These are phyloP conservation scores for Globisporangium alternatum DNA, from an alignment of 352 stramenopile species.

Conservation along the genomic window DNA sequence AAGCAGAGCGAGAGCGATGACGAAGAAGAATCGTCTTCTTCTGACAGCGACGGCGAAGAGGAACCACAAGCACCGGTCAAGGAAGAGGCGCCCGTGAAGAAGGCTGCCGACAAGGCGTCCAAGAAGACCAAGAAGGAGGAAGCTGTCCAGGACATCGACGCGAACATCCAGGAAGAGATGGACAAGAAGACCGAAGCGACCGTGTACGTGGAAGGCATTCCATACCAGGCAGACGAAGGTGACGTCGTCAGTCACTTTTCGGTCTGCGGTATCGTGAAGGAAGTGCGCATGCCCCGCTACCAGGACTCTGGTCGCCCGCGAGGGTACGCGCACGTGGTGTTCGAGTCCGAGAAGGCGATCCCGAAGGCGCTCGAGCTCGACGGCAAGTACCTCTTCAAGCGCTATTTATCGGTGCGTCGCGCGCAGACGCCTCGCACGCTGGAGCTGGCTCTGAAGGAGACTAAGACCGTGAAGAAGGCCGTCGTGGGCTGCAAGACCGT, in stretches of 20 bases:
- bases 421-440: conserved; percentile 73
- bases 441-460: conserved; percentile 67
- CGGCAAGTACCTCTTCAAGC: conserved; percentile 83
- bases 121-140: conserved; percentile 26
- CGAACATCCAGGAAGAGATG: conserved; percentile 53
- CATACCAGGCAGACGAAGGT: conserved; percentile 89
- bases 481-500: conserved; percentile 89
- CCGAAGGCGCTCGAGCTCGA: conserved; percentile 85
- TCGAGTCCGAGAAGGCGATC: conserved; percentile 66
- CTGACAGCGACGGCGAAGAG: conserved; percentile 30
- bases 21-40: conserved; percentile 19
- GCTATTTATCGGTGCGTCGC: conserved; percentile 89
- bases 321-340: conserved; percentile 94
- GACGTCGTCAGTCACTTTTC: conserved; percentile 91
- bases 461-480: conserved; percentile 59
- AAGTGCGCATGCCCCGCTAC: conserved; percentile 92
- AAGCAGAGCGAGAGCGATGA: conserved; percentile 25
- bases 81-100: conserved; percentile 20
- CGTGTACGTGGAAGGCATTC: conserved; percentile 95
- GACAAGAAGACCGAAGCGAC: conserved; percentile 76
- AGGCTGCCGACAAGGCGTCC: conserved; percentile 7
- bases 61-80: conserved; percentile 70
- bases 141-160: conserved; percentile 15
- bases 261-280: conserved; percentile 83
- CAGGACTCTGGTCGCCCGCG: conserved; percentile 90